phyloP scores from a whole-genome alignment of 768 basidiomycete species.

The Mycena chlorophos region DNA sequence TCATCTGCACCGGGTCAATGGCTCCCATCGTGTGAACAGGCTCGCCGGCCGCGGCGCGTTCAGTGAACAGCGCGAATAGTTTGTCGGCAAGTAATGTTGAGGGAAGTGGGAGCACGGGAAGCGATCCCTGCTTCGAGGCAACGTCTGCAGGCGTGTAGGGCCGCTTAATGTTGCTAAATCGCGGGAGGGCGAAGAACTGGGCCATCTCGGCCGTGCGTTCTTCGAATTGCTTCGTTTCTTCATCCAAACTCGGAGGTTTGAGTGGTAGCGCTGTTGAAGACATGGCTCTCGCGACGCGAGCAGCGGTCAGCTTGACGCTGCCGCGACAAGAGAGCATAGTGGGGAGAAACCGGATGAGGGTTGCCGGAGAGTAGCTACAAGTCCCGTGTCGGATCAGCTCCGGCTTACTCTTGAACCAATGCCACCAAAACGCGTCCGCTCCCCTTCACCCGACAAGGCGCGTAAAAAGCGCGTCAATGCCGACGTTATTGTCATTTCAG shows the following conservation, averaged over 20 bases:
- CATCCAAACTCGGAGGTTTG: slow-evolving; percentile 54
- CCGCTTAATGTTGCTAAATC: slow-evolving; percentile 72
- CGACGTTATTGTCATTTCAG: slow-evolving; percentile 27
- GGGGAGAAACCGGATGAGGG: background rate
- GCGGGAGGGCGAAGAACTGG: slow-evolving; percentile 72
- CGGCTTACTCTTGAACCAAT: too few species aligned
- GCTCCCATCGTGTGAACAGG: slow-evolving; percentile 93
- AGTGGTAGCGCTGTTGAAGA: slow-evolving; percentile 53
- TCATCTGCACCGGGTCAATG: slow-evolving; percentile 93
- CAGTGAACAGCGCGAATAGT: slow-evolving; percentile 66
- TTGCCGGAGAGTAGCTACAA: too few species aligned
- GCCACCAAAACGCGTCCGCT: background rate
- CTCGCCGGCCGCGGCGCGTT: slow-evolving; percentile 58
- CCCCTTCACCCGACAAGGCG: background rate
- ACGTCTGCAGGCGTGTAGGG: slow-evolving; percentile 81
- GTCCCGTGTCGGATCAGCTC: too few species aligned
- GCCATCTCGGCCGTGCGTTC: slow-evolving; percentile 63
- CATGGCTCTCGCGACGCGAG: slow-evolving; percentile 37
- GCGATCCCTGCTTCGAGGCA: slow-evolving; percentile 85
- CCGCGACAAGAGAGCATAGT: slow-evolving; percentile 33
- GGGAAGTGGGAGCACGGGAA: slow-evolving; percentile 75
- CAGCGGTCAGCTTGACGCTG: slow-evolving; percentile 25
- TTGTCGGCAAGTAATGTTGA: slow-evolving; percentile 84
- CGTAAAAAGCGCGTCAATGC: slow-evolving; percentile 21
- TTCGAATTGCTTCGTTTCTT: slow-evolving; percentile 60